Percentiles rank a stretch among this genome's conserved stretches.
Evolutionary conservation across 768 basidiomycete species (phyloP).

Genomic region (Termitomyces sp.): DNA sequence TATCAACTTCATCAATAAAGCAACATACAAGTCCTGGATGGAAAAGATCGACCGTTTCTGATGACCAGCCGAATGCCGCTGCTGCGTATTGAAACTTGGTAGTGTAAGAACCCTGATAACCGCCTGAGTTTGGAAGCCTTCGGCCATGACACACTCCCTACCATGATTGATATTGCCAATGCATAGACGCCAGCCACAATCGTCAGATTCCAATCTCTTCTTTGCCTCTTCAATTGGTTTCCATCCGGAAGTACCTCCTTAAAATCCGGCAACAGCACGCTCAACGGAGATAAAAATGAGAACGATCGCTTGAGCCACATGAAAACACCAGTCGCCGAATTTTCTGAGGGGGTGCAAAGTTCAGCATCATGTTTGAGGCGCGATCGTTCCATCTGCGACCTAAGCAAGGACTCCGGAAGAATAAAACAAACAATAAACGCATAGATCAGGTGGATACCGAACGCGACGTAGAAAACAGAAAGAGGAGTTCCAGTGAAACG

Average conservation of each 20-base stretch:
- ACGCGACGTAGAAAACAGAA: constrained; percentile 68
- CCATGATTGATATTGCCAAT: constrained; percentile 40
- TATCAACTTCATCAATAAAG: constrained; percentile 1
- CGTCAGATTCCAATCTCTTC: constrained; percentile 62
- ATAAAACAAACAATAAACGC: constrained; percentile 46
- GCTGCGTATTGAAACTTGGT: constrained; percentile 65
- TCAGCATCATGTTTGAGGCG: constrained; percentile 29
- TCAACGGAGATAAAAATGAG: constrained; percentile 66
- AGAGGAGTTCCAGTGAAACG: constrained; percentile 45
- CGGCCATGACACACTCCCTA: constrained; percentile 16
- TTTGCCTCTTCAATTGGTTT: constrained; percentile 34
- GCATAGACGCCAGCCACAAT: constrained; percentile 50
- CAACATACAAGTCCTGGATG: background rate
- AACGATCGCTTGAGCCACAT: constrained; percentile 42
- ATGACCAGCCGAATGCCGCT: constrained; percentile 56
- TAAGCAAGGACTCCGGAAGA: constrained; percentile 75
- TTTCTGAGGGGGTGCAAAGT: constrained; percentile 13
- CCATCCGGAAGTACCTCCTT: constrained; percentile 13
- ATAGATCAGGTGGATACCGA: constrained; percentile 43
- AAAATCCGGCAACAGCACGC: constrained; percentile 48
- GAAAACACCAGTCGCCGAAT: constrained; percentile 19
- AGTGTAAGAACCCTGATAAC: constrained; percentile 44
- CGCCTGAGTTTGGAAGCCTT: background rate
- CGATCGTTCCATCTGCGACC: constrained; percentile 37
- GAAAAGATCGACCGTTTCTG: constrained; percentile 47